Evolutionary conservation across 768 basidiomycete species (phyloP).

Genomic region (Pulveroboletus sp.): DNA sequence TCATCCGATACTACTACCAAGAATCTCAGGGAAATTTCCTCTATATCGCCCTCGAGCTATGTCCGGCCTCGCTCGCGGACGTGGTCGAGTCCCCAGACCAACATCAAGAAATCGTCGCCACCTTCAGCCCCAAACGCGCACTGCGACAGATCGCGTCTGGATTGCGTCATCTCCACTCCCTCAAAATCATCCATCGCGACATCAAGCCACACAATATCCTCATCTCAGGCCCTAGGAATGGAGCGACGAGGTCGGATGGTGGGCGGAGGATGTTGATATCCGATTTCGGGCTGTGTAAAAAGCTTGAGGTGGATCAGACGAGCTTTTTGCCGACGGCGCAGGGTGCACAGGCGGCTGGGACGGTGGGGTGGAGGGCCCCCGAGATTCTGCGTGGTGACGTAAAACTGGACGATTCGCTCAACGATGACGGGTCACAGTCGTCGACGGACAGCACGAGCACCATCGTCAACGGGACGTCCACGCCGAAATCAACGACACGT

Average conservation of each 20-base stretch:
- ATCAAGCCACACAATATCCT: slow-evolving; percentile 99
- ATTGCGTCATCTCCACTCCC: slow-evolving; percentile 83
- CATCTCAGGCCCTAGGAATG: slow-evolving; percentile 67
- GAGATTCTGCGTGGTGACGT: slow-evolving; percentile 95
- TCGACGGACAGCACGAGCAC: slow-evolving; percentile 65
- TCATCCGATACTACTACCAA: slow-evolving; percentile 98
- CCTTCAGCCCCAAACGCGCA: slow-evolving; percentile 86
- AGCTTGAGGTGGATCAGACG: slow-evolving; percentile 92
- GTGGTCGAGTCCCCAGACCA: slow-evolving; percentile 78
- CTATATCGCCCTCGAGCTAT: slow-evolving; percentile 95
- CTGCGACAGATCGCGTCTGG: slow-evolving; percentile 85
- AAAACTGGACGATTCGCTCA: slow-evolving; percentile 74
- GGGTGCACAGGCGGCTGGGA: slow-evolving; percentile 87
- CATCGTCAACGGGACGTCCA: slow-evolving; percentile 30
- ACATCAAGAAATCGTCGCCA: slow-evolving; percentile 71
- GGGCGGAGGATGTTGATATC: slow-evolving; percentile 86
- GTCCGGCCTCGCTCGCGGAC: slow-evolving; percentile 87
- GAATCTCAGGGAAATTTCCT: slow-evolving; percentile 92
- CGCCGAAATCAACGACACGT: slow-evolving; percentile 45
- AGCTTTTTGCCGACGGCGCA: slow-evolving; percentile 92
- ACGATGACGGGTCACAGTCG: slow-evolving; percentile 63
- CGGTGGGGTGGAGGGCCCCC: slow-evolving; percentile 96
- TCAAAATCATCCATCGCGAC: slow-evolving; percentile 97
- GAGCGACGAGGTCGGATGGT: slow-evolving; percentile 37
- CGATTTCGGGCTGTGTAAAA: slow-evolving; percentile 96